Evolutionary conservation across 2,329 filamentous ascomycete genomes (phyloP).

Genomic region (Epichloe gansuensis): DNA sequence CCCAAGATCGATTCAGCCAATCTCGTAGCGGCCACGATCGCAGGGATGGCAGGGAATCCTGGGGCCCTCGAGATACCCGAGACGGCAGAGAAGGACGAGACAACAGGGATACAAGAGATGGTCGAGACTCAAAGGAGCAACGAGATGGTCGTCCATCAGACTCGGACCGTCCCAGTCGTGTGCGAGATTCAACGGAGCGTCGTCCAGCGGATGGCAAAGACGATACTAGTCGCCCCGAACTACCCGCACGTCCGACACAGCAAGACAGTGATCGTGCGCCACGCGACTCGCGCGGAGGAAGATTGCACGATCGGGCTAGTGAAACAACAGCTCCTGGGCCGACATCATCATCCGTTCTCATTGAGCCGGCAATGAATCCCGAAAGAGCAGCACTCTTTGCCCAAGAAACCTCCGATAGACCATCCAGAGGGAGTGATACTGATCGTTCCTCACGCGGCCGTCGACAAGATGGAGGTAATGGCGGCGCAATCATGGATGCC

Average conservation of each 20-base stretch:
- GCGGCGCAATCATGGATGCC: constrained; percentile 21
- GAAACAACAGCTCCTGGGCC: constrained; percentile 19
- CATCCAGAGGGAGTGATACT: constrained; percentile 16
- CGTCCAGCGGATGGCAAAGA: constrained; percentile 25
- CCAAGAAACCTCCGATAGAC: constrained; percentile 18
- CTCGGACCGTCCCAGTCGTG: constrained; percentile 26
- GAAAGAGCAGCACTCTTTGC: constrained; percentile 40
- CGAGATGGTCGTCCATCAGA: constrained; percentile 28
- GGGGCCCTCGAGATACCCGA: constrained; percentile 14
- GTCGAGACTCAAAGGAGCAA: constrained; percentile 22
- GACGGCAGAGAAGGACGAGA: constrained; percentile 22
- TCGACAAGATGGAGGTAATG: constrained; percentile 10
- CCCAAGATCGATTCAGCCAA: constrained; percentile 33
- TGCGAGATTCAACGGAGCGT: constrained; percentile 33
- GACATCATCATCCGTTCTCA: constrained; percentile 12
- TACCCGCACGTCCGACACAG: constrained; percentile 25
- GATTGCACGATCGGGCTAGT: constrained; percentile 17
- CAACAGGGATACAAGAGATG: constrained; percentile 26
- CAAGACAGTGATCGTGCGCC: constrained; percentile 30
- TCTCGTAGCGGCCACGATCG: constrained; percentile 28
- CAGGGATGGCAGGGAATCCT: constrained; percentile 24
- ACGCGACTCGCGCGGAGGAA: constrained; percentile 18
- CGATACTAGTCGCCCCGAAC: constrained; percentile 15
- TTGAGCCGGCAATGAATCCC: constrained; percentile 42
- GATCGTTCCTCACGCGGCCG: constrained; percentile 19